These are phyloP conservation scores for Suillus sp. DNA, from an alignment of 768 basidiomycete genomes.

Conservation along the genomic window DNA sequence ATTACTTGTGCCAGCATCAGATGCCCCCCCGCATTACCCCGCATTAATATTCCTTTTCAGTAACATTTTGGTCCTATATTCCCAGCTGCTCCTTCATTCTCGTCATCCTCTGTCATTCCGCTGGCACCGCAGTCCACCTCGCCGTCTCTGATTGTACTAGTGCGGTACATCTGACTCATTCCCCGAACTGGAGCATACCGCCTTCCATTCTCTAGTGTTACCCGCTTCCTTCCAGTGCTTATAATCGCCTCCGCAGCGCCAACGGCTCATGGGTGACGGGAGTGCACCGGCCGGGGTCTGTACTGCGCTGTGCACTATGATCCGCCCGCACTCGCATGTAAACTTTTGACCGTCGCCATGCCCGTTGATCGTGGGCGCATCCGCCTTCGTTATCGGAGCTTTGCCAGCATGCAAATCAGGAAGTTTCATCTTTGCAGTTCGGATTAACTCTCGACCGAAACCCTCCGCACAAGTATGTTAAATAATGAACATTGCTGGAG, in stretches of 20 bases:
- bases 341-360: background rate
- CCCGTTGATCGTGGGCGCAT: conserved; percentile 4
- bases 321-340: background rate
- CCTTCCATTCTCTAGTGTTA: background rate
- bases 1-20: background rate
- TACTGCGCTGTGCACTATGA: background rate
- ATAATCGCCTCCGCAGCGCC: conserved; percentile 6
- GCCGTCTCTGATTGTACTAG: background rate
- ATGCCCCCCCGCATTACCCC: conserved; percentile 16
- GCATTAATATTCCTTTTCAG: background rate
- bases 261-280: background rate
- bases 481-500: background rate
- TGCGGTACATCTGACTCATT: background rate
- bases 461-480: background rate
- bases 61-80: background rate
- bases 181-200: background rate
- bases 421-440: background rate
- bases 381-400: background rate
- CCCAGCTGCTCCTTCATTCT: background rate
- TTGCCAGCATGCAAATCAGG: conserved; percentile 8
- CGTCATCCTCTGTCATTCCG: background rate
- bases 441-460: background rate
- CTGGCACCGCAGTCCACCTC: conserved; percentile 1
- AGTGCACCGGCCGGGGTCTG: background rate
- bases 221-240: background rate